These are phyloP conservation scores for Acmispon strigosus DNA, from an alignment of 306 rosid species.

Conservation along the genomic window DNA sequence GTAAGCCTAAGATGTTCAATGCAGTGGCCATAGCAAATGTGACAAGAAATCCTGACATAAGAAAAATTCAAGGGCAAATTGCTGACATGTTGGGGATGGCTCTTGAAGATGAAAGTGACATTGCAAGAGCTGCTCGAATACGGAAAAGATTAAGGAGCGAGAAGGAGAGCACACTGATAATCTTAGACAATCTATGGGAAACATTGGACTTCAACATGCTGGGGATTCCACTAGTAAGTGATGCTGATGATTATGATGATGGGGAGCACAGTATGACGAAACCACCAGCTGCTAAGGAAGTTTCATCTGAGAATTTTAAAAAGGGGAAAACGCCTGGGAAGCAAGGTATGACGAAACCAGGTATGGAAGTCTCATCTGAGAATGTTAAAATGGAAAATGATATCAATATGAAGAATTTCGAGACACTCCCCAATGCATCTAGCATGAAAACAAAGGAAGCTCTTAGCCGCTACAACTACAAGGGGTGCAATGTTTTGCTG, in stretches of 20 bases:
- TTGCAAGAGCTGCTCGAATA: conserved; percentile 17
- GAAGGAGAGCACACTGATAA: not conserved
- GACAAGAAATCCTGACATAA: not conserved
- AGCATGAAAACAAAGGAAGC: not conserved
- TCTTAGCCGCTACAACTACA: not conserved
- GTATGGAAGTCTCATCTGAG: not conserved
- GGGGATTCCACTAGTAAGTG: conserved; percentile 1
- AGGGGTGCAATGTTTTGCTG: conserved; percentile 18
- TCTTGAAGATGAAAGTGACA: conserved; percentile 3
- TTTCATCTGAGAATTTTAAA: not conserved
- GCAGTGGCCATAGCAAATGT: not conserved
- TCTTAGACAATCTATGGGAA: not conserved
- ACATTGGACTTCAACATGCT: conserved; percentile 1
- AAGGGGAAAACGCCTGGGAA: not conserved
- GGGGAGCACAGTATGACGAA: no score
- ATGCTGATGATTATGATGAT: not conserved
- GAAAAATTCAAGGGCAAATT: conserved; percentile 18
- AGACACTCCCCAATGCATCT: not conserved
- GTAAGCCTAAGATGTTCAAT: not conserved
- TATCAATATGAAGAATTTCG: not conserved
- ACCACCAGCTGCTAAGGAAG: not conserved
- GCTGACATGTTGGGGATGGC: conserved; percentile 1
- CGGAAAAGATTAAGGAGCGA: not conserved
- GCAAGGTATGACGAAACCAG: not conserved
- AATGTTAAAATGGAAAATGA: not conserved